Percentiles rank a stretch among this genome's conserved stretches.
Evolutionary conservation across 345 rosid species (phyloP).

Genomic region (Citrus mangshanensis): DNA sequence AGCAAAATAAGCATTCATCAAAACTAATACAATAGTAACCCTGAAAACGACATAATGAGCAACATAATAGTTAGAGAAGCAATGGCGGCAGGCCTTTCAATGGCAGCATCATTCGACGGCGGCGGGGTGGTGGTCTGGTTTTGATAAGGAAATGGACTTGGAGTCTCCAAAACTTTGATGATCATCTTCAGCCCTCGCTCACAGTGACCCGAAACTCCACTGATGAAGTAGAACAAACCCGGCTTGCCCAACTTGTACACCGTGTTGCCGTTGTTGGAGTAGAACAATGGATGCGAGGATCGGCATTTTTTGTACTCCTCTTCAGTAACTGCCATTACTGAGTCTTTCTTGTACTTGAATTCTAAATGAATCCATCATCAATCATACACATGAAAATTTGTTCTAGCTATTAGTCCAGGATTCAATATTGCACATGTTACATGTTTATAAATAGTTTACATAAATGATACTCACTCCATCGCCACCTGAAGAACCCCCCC

Average conservation of each 20-base stretch:
- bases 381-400: neutral
- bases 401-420: too few species aligned
- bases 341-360: conserved; percentile 57
- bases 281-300: conserved; percentile 44
- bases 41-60: neutral
- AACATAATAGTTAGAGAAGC: neutral
- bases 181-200: conserved; percentile 66
- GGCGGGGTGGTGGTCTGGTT: conserved; percentile 2
- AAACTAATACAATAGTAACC: neutral
- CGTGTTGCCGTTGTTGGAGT: conserved; percentile 53
- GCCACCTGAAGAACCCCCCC: too few species aligned
- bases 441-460: too few species aligned
- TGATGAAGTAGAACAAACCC: conserved; percentile 60
- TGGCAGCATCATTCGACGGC: neutral
- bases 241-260: conserved; percentile 40
- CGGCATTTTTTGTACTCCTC: conserved; percentile 65
- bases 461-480: too few species aligned
- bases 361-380: conserved; percentile 14
- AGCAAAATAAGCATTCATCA: neutral
- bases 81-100: neutral
- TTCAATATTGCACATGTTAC: too few species aligned
- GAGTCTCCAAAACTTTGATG: conserved; percentile 56
- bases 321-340: conserved; percentile 51
- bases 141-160: conserved; percentile 22
- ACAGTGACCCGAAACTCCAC: conserved; percentile 60